Evolutionary conservation across 306 rosid genomes (phyloP), one percentile per base, ranked within the genome.

Genomic region (Cucumis cinereus): DNA sequence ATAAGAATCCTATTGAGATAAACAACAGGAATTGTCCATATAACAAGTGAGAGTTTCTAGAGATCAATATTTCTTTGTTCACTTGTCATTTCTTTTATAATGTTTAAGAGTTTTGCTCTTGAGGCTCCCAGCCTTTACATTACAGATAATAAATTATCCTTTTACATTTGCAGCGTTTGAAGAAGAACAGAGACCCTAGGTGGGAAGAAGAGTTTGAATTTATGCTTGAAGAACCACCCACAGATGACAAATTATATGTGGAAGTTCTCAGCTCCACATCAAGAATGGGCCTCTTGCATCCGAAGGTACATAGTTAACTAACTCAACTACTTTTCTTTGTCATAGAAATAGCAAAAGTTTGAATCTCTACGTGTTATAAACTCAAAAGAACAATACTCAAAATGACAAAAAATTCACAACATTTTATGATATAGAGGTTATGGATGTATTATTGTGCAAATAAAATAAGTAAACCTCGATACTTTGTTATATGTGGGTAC

Each of bases 181-280:
- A 90, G 79, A 93, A 90, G 84, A 91, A 77, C 80, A 88, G 93
- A 82, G 96, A 93, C 84, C 98, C 98, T 16, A 87, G 96, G 62
- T 93, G 98, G 98, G 97, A 84, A 38, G 97, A 93, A 71, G 94
- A 93, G 74, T 93, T 93, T 59, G 79, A 83, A 38, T 91, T 88
- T 81, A 72, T 55, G 84, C 79, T 88, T 77, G 92, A 91, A 14
- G 89, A 91, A 74, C 92, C 96, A 81, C 98, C 98, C 35, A 82
- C 79, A 10, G 83, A 85, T n/a, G 92, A 91, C 1, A 91, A 74
- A 84, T 8, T 93, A 79, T 96, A 88, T n/a, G 91, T 87, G 4
- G 97, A 93, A 70, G 94, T 91, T 63, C 80, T 90, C 60, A 93
- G 98, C 87, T 82, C 88, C 70, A 90, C 98, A 11, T 90, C 98